Evolutionary conservation across 805 yeast species (phyloP).

Genomic region (Metschnikowia henanensis): DNA sequence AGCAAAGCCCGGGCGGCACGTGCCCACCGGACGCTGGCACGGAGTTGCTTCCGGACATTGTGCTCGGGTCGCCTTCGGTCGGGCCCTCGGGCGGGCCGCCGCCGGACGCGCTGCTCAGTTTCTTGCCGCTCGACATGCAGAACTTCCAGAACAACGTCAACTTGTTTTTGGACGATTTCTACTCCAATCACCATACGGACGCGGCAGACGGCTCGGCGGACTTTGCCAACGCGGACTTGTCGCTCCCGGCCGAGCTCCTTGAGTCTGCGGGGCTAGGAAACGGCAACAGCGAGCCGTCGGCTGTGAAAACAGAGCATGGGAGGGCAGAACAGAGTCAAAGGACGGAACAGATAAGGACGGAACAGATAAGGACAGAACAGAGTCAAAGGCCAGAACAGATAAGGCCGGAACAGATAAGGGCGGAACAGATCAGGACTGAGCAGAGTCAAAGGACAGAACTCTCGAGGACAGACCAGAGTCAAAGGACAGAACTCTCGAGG

Average conservation of each 20-base stretch:
- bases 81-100: neutral
- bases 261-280: neutral
- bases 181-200: constrained; percentile 15
- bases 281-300: neutral
- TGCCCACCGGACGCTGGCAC: no score
- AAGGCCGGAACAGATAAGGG: no score
- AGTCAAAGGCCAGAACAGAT: no score
- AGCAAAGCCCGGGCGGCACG: neutral
- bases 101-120: neutral
- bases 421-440: no score
- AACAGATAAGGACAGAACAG: no score
- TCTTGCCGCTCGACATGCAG: constrained; percentile 16
- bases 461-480: no score
- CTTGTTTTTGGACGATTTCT: constrained; percentile 33
- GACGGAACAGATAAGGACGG: no score
- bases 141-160: constrained; percentile 35
- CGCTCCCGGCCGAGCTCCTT: neutral
- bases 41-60: neutral
- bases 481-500: no score
- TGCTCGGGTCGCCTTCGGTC: neutral
- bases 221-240: neutral
- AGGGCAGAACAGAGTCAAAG: no score
- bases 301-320: neutral
- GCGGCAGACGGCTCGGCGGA: no score
- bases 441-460: no score